Conservation (phyloP, 306 rosid genomes). For the Quercus glauca region DNA sequence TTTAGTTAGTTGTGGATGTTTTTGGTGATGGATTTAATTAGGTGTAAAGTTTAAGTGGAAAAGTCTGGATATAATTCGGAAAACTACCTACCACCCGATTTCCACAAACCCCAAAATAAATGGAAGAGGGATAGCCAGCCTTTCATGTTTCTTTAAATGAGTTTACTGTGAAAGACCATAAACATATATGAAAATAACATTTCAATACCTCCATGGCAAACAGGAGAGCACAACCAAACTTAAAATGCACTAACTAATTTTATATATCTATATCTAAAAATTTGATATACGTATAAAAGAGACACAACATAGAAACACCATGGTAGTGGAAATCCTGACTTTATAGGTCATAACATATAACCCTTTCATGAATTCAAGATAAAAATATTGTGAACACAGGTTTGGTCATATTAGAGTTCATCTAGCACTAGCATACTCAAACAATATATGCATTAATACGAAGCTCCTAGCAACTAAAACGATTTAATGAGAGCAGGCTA, state of each 20-base stretch:
- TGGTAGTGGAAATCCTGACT: background rate
- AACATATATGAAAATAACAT: constrained; percentile 27
- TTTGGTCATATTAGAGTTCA: no score
- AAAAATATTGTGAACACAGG: no score
- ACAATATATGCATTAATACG: no score
- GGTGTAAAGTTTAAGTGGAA: constrained; percentile 32
- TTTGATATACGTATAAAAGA: background rate
- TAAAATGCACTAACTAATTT: background rate
- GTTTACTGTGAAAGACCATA: constrained; percentile 31
- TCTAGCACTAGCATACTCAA: no score
- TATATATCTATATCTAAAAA: background rate
- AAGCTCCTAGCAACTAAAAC: background rate
- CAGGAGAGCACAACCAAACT: constrained; percentile 6
- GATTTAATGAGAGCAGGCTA: background rate
- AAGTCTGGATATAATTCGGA: constrained; percentile 8
- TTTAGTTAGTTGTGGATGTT: constrained; percentile 23
- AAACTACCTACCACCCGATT: constrained; percentile 35
- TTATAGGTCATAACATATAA: background rate
- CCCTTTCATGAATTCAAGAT: no score
- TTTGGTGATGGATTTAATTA: constrained; percentile 30
- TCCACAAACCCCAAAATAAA: constrained; percentile 1
- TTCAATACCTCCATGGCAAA: constrained; percentile 19
- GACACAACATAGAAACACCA: background rate
- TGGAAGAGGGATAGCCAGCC: constrained; percentile 1
- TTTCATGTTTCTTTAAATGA: background rate